Evolutionary conservation across 2,329 filamentous ascomycete genomes (phyloP).

Genomic region (Teratosphaeria viscida): DNA sequence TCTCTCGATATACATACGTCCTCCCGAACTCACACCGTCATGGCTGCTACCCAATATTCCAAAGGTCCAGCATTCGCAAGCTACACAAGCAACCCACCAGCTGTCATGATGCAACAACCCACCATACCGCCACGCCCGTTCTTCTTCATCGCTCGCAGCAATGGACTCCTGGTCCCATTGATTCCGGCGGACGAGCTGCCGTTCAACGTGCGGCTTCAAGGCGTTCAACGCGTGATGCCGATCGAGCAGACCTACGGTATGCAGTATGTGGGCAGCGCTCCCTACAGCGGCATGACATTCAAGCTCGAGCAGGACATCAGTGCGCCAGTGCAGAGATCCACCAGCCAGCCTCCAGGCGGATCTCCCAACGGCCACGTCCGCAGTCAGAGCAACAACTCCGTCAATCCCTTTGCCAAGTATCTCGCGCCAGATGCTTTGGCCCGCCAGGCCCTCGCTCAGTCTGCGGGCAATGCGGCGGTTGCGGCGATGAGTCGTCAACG

Average conservation of each 20-base stretch:
- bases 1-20: neutral
- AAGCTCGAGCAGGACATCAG: constrained; percentile 9
- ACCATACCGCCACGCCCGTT: constrained; percentile 11
- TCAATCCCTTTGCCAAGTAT: constrained; percentile 4
- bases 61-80: neutral
- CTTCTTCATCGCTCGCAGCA: constrained; percentile 30
- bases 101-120: neutral
- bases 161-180: constrained; percentile 28
- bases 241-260: constrained; percentile 21
- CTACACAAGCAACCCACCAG: constrained; percentile 1
- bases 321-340: constrained; percentile 7
- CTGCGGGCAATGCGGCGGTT: constrained; percentile 1
- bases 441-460: constrained; percentile 11
- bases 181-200: constrained; percentile 36
- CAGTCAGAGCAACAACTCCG: constrained; percentile 6
- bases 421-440: constrained; percentile 14
- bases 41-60: neutral
- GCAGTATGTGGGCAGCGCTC: constrained; percentile 20
- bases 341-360: constrained; percentile 8
- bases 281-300: constrained; percentile 16
- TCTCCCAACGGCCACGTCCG: constrained; percentile 4
- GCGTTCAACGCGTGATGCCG: constrained; percentile 26
- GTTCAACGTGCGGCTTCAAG: constrained; percentile 26
- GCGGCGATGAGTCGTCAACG: constrained; percentile 4
- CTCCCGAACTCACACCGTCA: neutral